Conservation (phyloP, 768 basidiomycete species). For the Dacryopinax spathularia region DNA sequence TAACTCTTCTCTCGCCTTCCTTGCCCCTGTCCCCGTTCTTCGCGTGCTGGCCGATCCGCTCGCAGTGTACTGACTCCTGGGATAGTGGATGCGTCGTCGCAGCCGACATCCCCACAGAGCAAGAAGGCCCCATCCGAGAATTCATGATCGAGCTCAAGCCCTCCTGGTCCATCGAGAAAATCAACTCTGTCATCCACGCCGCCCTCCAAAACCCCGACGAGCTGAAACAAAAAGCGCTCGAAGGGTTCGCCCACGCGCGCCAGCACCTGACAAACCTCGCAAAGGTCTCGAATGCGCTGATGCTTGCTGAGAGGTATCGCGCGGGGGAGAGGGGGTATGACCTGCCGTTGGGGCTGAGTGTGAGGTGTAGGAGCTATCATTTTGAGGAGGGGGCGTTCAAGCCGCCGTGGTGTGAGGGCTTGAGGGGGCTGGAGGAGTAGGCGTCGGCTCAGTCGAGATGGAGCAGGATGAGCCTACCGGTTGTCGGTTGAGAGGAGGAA, state of each 20-base stretch:
- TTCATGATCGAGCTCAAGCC: conserved; percentile 10
- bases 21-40: background rate
- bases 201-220: conserved; percentile 7
- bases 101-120: conserved; percentile 9
- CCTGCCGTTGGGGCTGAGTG: background rate
- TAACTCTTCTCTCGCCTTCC: background rate
- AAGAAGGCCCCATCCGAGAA: conserved; percentile 4
- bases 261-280: conserved; percentile 6
- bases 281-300: background rate
- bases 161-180: conserved; percentile 2
- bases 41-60: too few species aligned
- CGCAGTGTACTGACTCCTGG: background rate
- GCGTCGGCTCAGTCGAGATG: background rate
- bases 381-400: background rate
- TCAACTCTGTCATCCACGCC: conserved; percentile 6
- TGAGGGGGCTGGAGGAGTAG: background rate
- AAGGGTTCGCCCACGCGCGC: conserved; percentile 9
- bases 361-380: background rate
- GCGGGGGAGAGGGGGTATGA: background rate
- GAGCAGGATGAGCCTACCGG: background rate
- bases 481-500: background rate
- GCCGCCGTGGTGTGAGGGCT: background rate
- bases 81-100: conserved; percentile 11
- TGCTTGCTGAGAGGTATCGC: background rate
- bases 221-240: conserved; percentile 9